Conservation (phyloP, 148 eudicot genomes). For the Camellia granthamiana region DNA sequence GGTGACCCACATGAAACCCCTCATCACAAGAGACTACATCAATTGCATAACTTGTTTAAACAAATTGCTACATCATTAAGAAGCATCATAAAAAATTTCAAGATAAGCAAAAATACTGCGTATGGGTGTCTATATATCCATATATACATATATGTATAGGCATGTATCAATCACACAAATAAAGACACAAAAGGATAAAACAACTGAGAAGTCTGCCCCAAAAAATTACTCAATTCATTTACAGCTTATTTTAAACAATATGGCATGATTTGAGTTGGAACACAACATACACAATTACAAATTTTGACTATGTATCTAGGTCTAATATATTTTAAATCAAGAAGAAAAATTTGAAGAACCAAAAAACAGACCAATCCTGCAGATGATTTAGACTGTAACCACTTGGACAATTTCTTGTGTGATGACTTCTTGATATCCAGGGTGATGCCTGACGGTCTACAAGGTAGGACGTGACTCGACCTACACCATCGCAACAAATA, state of each 20-base stretch:
- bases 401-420: conserved; percentile 85
- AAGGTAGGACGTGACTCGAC: conserved; percentile 85
- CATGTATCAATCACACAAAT: background rate
- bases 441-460: conserved; percentile 80
- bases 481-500: conserved; percentile 43
- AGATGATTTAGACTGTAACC: conserved; percentile 82
- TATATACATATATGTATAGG: background rate
- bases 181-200: background rate
- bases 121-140: background rate
- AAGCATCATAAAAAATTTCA: background rate
- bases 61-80: background rate
- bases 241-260: conserved; percentile 6
- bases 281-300: background rate
- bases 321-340: background rate
- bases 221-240: background rate
- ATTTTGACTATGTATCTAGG: background rate
- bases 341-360: conserved; percentile 1
- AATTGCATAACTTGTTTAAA: background rate
- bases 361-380: conserved; percentile 58
- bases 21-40: background rate
- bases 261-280: background rate
- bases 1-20: background rate
- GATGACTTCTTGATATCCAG: conserved; percentile 91
- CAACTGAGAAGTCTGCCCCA: background rate
- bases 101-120: background rate